These are phyloP conservation scores for Stygiomarasmius scandens DNA, from an alignment of 1,284 basidiomycete species.

Conservation along the genomic window DNA sequence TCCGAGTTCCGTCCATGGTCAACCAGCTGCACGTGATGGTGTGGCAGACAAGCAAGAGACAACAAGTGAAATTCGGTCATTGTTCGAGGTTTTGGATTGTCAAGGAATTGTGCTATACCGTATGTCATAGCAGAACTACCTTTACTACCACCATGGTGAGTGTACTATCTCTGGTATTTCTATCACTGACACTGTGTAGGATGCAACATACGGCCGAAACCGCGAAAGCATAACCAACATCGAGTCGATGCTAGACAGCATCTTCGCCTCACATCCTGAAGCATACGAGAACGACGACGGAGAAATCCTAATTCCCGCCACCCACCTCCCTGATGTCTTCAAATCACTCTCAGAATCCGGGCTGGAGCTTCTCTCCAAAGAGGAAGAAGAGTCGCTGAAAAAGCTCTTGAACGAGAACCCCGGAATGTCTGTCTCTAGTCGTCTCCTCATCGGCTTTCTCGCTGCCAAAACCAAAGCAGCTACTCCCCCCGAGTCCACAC, in stretches of 20 bases:
- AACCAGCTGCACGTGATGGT: not conserved
- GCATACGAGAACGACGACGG: not conserved
- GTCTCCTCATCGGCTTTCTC: not conserved
- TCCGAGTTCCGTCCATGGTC: not conserved
- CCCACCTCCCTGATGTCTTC: slow-evolving; percentile 12
- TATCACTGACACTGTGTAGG: not conserved
- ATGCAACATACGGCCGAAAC: slow-evolving; percentile 7
- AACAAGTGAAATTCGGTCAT: not conserved
- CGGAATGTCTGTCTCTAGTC: not conserved
- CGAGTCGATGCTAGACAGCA: slow-evolving; percentile 5
- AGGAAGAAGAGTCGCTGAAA: not conserved
- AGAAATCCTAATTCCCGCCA: slow-evolving; percentile 3
- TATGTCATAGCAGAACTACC: not conserved
- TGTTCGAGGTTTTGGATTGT: not conserved
- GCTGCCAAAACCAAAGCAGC: not conserved
- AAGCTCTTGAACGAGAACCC: not conserved
- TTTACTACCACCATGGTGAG: slow-evolving; percentile 10
- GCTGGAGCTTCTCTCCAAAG: not conserved
- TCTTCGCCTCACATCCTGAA: slow-evolving; percentile 4
- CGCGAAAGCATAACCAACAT: slow-evolving; percentile 13
- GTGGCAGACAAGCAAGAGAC: not conserved
- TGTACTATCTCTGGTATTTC: not conserved
- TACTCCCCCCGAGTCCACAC: not conserved
- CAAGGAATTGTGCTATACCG: not conserved
- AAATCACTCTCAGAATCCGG: slow-evolving; percentile 1